A percentile compares a stretch with the other conserved stretches of the same genome.
Conservation (phyloP, 306 rosid species). For the Quercus rubra region DNA sequence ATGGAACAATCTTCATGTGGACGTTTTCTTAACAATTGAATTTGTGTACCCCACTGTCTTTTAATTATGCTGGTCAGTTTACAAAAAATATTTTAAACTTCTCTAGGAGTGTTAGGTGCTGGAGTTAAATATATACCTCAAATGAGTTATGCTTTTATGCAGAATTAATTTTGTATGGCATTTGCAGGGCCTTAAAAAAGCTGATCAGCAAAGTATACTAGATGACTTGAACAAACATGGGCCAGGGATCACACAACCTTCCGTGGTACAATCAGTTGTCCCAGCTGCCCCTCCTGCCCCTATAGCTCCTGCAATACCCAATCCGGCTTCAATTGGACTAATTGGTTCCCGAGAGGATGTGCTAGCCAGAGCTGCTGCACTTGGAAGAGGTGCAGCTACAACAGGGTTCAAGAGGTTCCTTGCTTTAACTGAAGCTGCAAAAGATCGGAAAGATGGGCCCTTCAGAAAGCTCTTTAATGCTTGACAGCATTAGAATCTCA, state of each 20-base stretch:
- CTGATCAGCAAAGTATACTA: conserved; percentile 85
- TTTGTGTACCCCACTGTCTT: too few species aligned
- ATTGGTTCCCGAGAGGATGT: conserved; percentile 79
- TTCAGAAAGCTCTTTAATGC: conserved; percentile 91
- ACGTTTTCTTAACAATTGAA: too few species aligned
- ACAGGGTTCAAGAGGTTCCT: conserved; percentile 96
- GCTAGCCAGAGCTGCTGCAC: conserved; percentile 92
- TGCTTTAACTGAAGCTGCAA: conserved; percentile 98
- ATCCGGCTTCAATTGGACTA: conserved; percentile 53
- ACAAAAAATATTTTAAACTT: too few species aligned
- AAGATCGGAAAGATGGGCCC: conserved; percentile 95
- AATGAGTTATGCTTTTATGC: conserved; percentile 5
- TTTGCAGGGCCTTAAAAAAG: conserved; percentile 84
- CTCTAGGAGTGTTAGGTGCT: not conserved
- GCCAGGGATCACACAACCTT: conserved; percentile 74
- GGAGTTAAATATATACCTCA: too few species aligned
- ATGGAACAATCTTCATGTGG: too few species aligned
- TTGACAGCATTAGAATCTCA: conserved; percentile 17
- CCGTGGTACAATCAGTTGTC: conserved; percentile 42
- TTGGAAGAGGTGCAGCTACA: conserved; percentile 98
- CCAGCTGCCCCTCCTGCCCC: conserved; percentile 43
- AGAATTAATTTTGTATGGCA: conserved; percentile 10
- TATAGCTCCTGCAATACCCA: conserved; percentile 44
- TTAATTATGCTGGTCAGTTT: not conserved
- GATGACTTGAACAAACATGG: conserved; percentile 97